phyloP scores from a whole-genome alignment of 83 land plant genomes.

The Picea abies region DNA sequence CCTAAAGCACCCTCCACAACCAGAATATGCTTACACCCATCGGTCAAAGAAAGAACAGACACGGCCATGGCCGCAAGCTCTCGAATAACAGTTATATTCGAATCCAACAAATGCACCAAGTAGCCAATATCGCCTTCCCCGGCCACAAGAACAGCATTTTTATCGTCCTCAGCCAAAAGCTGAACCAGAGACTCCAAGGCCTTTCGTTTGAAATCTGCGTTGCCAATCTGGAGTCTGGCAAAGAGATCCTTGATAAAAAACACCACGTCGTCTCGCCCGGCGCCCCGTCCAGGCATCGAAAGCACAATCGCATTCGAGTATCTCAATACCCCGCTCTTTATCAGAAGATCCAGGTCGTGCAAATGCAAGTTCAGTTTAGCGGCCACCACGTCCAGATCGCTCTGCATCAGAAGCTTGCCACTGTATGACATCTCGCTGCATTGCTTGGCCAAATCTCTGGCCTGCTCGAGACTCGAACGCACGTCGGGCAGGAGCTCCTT shows the following conservation, averaged over 20 bases:
- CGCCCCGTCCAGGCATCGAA: slow-evolving; percentile 32
- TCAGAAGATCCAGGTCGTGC: slow-evolving; percentile 45
- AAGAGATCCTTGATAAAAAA: slow-evolving; percentile 57
- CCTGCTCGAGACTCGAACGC: slow-evolving; percentile 39
- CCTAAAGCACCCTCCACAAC: slow-evolving; percentile 83
- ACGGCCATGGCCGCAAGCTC: slow-evolving; percentile 62
- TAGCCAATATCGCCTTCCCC: slow-evolving; percentile 55
- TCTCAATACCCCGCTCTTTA: slow-evolving; percentile 56
- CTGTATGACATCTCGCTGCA: slow-evolving; percentile 42
- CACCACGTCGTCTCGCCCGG: slow-evolving; percentile 35
- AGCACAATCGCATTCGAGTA: slow-evolving; percentile 49
- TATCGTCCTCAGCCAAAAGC: slow-evolving; percentile 43
- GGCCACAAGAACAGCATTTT: slow-evolving; percentile 35
- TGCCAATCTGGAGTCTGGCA: slow-evolving; percentile 76
- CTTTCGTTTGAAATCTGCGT: slow-evolving; percentile 58
- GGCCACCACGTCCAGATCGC: slow-evolving; percentile 65
- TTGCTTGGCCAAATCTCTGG: slow-evolving; percentile 38
- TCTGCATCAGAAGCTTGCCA: slow-evolving; percentile 82
- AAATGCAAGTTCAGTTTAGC: slow-evolving; percentile 44
- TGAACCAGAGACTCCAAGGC: slow-evolving; percentile 60
- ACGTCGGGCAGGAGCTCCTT: slow-evolving; percentile 39
- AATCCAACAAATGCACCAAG: slow-evolving; percentile 59
- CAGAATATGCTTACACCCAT: slow-evolving; percentile 35
- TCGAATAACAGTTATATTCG: slow-evolving; percentile 26
- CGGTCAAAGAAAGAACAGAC: slow-evolving; percentile 37